A percentile compares a stretch with the other conserved stretches of the same genome.
phyloP scores from a whole-genome alignment of 345 rosid genomes.

The Pistacia integerrima region DNA sequence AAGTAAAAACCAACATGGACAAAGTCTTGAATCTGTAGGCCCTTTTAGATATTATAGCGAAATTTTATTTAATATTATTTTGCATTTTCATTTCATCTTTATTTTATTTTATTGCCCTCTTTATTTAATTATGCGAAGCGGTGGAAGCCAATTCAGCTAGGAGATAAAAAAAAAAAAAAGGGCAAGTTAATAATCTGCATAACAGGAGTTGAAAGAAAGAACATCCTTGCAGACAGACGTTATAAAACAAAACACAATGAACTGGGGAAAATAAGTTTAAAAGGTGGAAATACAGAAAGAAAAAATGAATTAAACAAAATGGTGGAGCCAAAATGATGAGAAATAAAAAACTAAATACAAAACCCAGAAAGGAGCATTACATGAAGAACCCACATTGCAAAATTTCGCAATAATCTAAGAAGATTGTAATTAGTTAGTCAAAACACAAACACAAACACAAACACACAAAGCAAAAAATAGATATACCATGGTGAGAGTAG shows the following conservation, averaged over 20 bases:
- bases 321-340: neutral
- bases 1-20: neutral
- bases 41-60: neutral
- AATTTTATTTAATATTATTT: neutral
- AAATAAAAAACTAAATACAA: neutral
- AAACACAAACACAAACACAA: neutral
- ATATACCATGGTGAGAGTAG: constrained; percentile 91
- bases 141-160: neutral
- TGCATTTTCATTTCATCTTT: neutral
- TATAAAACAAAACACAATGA: neutral
- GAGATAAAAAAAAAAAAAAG: too few relatives aligned
- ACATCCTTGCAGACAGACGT: too few relatives aligned
- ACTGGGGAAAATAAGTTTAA: neutral
- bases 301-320: neutral
- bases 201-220: neutral
- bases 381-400: constrained; percentile 25
- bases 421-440: neutral
- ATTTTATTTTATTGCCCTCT: neutral
- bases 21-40: neutral
- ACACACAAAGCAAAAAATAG: constrained; percentile 13
- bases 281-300: neutral
- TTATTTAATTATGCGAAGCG: neutral
- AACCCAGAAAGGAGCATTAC: constrained; percentile 5
- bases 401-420: neutral
- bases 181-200: neutral